Evolutionary conservation across 2,329 filamentous ascomycete species (phyloP), one percentile per base, ranked within the genome.

Genomic region (Whalleya microplaca): DNA sequence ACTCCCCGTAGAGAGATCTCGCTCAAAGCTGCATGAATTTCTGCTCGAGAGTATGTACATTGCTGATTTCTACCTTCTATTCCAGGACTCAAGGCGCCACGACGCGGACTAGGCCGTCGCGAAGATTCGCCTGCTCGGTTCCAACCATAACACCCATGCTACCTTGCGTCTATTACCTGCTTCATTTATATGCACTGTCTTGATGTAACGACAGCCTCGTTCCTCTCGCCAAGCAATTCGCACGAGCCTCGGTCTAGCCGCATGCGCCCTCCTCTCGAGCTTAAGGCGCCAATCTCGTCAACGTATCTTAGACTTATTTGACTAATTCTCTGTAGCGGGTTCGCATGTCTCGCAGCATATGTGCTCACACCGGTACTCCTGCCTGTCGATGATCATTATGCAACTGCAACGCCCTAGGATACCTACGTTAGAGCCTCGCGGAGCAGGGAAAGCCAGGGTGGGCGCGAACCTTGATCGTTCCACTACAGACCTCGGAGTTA

Each of bases 281-380:
- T 16, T 12, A 3, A 37, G 14, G 8, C 32, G 14, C 32, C 32
- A 37, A 37, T 37, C 32, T 37, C 32, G 3, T 16, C 14, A 12
- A 16, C 14, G 32, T 12, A 37, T 7, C 37, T 29, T 18, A 19
- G n/a, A n/a, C n/a, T n/a, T 42, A 45, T 32, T 41, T 41, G 56
- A 69, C 49, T 59, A 63, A 55, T 46, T 61, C 55, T 75, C 71
- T 44, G 69, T 67, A 42, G 76, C 76, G 43, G 78, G 73, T 64
- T 78, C 75, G 67, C 80, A 83, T 42, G 73, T 77, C 53, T 74
- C 69, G 71, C 81, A 83, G 70, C 81, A 83, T 41, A 84, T 80
- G 61, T 83, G 81, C 67, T 81, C 80, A 64, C 81, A 84, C 52
- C 74, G 76, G 55, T 80, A 79, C 60, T 76, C 69, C 53, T 74